These are phyloP conservation scores for Flaveria sonorensis DNA, from an alignment of 129 eudicot genomes.

Conservation along the genomic window DNA sequence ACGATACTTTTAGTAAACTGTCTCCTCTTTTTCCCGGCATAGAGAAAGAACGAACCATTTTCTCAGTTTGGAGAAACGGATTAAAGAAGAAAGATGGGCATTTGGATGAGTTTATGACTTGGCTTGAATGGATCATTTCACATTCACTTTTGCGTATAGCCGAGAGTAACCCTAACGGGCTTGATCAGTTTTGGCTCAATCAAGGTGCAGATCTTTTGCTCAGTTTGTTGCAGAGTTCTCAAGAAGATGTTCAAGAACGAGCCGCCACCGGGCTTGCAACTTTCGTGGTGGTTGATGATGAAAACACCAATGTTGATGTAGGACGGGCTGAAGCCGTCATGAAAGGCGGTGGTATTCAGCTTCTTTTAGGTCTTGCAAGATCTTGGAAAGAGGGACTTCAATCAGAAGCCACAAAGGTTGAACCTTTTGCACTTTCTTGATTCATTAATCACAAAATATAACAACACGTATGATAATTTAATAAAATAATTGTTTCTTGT, in stretches of 20 bases:
- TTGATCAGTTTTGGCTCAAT: slow-evolving; percentile 86
- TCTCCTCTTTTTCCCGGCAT: slow-evolving; percentile 63
- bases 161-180: slow-evolving; percentile 78
- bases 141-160: slow-evolving; percentile 86
- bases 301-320: slow-evolving; percentile 80
- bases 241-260: slow-evolving; percentile 97
- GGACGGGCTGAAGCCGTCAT: slow-evolving; percentile 92
- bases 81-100: slow-evolving; percentile 46
- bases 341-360: slow-evolving; percentile 86
- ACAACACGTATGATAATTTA: not conserved
- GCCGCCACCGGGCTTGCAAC: slow-evolving; percentile 91
- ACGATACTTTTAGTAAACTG: slow-evolving; percentile 62
- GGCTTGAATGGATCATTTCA: slow-evolving; percentile 91
- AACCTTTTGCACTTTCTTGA: slow-evolving; percentile 12
- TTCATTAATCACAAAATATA: not conserved
- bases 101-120: slow-evolving; percentile 64
- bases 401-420: slow-evolving; percentile 91
- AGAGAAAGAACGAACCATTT: slow-evolving; percentile 52
- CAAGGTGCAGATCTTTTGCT: slow-evolving; percentile 86
- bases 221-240: slow-evolving; percentile 73
- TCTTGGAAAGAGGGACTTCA: slow-evolving; percentile 97
- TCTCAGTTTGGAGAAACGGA: slow-evolving; percentile 64
- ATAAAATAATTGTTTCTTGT: slow-evolving; percentile 9
- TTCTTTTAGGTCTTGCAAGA: slow-evolving; percentile 77
- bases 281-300: slow-evolving; percentile 94